These are phyloP conservation scores for Musa beccarii DNA, from an alignment of 176 grass and related monocot species.

Conservation along the genomic window DNA sequence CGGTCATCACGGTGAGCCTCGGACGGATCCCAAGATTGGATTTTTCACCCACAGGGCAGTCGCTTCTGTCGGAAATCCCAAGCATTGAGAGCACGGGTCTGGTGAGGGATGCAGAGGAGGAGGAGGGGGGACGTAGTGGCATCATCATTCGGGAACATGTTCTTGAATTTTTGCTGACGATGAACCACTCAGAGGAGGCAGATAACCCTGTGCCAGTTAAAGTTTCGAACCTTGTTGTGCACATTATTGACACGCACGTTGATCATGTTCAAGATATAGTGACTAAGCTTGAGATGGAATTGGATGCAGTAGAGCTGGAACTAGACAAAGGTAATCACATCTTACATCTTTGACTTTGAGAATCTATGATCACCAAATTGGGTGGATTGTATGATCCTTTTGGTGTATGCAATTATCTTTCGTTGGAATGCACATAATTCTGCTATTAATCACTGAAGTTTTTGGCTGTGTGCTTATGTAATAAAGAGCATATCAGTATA, in stretches of 20 bases:
- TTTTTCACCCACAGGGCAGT: conserved; percentile 51
- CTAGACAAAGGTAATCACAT: conserved; percentile 72
- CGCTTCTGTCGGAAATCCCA: conserved; percentile 77
- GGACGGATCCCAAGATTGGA: conserved; percentile 69
- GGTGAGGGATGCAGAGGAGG: neutral
- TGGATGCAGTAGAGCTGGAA: conserved; percentile 74
- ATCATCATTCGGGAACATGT: conserved; percentile 75
- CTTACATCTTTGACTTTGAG: neutral
- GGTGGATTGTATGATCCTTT: neutral
- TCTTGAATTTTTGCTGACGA: conserved; percentile 74
- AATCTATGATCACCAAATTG: neutral
- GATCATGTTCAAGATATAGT: conserved; percentile 97
- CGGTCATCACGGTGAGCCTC: conserved; percentile 67
- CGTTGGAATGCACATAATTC: too few species aligned
- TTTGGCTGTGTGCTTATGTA: neutral
- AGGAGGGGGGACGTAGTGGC: conserved; percentile 18
- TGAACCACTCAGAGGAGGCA: conserved; percentile 91
- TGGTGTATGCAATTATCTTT: too few species aligned
- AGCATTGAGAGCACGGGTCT: conserved; percentile 27
- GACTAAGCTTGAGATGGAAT: conserved; percentile 81
- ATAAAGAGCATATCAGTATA: neutral
- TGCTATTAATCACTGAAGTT: neutral
- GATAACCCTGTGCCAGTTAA: conserved; percentile 71
- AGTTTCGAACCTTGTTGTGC: conserved; percentile 78
- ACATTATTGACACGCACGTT: conserved; percentile 80